phyloP scores from a whole-genome alignment of 257 asterid species.

The Rauvolfia tetraphylla region DNA sequence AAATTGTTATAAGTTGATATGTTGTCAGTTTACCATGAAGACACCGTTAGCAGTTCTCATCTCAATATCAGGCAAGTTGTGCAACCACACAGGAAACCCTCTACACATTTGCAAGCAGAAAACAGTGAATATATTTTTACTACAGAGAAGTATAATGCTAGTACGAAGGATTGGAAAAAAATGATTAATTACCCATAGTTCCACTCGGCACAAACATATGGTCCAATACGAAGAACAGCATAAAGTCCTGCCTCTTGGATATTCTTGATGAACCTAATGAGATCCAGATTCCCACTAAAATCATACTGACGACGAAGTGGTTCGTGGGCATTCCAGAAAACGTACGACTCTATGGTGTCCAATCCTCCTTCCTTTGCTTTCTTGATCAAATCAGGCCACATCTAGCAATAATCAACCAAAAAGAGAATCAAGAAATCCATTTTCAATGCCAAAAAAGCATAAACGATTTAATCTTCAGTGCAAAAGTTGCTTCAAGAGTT shows the following conservation, averaged over 20 bases:
- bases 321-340: slow-evolving; percentile 83
- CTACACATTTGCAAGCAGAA: slow-evolving; percentile 17
- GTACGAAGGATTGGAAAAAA: too few species aligned
- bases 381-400: slow-evolving; percentile 81
- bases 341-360: slow-evolving; percentile 74
- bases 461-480: not conserved
- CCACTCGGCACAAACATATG: slow-evolving; percentile 89
- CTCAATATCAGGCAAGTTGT: slow-evolving; percentile 49
- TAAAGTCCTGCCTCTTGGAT: slow-evolving; percentile 55
- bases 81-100: slow-evolving; percentile 83
- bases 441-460: not conserved
- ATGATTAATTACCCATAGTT: slow-evolving; percentile 54
- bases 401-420: slow-evolving; percentile 26
- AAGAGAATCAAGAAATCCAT: not conserved
- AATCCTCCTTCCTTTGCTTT: slow-evolving; percentile 73
- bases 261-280: slow-evolving; percentile 58
- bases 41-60: slow-evolving; percentile 55
- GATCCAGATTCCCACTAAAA: slow-evolving; percentile 58
- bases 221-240: slow-evolving; percentile 73
- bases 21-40: slow-evolving; percentile 37
- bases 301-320: slow-evolving; percentile 59
- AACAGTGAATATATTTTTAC: not conserved
- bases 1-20: too few species aligned
- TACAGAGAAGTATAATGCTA: not conserved
- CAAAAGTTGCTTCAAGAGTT: not conserved